These are phyloP conservation scores for Nidularia pulvinata DNA, from an alignment of 768 basidiomycete genomes.

Conservation along the genomic window DNA sequence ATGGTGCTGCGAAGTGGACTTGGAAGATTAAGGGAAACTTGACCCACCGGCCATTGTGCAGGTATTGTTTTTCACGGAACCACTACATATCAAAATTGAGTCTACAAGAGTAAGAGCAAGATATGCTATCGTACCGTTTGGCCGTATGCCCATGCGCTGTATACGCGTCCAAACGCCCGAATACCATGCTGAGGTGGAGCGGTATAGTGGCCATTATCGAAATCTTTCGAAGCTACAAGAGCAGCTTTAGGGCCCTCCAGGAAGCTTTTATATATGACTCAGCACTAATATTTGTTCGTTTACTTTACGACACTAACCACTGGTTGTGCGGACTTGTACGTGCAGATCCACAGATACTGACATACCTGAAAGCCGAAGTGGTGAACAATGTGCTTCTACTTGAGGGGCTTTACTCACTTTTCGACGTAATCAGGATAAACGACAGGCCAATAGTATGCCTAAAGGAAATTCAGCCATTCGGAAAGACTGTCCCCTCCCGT, in stretches of 20 bases:
- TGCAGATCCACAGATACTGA: slow-evolving; percentile 52
- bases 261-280: slow-evolving; percentile 33
- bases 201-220: slow-evolving; percentile 51
- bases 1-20: not conserved
- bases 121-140: slow-evolving; percentile 37
- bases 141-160: slow-evolving; percentile 60
- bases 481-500: too few relatives aligned
- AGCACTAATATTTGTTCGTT: not conserved
- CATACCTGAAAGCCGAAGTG: slow-evolving; percentile 32
- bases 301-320: slow-evolving; percentile 29
- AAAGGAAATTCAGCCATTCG: too few relatives aligned
- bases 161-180: slow-evolving; percentile 57
- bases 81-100: slow-evolving; percentile 31
- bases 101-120: not conserved
- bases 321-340: slow-evolving; percentile 55
- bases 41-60: slow-evolving; percentile 36
- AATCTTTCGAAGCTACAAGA: slow-evolving; percentile 52
- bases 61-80: slow-evolving; percentile 48
- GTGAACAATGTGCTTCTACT: not conserved
- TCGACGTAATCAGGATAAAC: slow-evolving; percentile 56
- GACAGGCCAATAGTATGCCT: slow-evolving; percentile 54
- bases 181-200: slow-evolving; percentile 43
- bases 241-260: slow-evolving; percentile 61
- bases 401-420: slow-evolving; percentile 22
- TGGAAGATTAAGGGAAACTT: not conserved